Percentiles rank a stretch among this genome's conserved stretches.
Conservation (phyloP, 1,284 basidiomycete genomes). For the Cerrena zonata region DNA sequence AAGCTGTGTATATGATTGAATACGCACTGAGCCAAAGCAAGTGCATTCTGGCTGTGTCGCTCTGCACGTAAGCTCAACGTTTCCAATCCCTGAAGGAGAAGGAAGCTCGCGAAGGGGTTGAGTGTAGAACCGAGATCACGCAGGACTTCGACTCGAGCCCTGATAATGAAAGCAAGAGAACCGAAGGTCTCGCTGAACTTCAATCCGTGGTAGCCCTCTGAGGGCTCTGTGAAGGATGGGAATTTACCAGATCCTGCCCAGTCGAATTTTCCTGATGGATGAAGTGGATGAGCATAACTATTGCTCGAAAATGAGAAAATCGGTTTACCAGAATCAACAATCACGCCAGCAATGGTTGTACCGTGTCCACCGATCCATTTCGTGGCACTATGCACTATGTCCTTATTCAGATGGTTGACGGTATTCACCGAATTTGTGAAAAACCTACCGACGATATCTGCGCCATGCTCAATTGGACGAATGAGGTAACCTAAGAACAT, state of each 20-base stretch:
- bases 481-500: conserved; percentile 54
- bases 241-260: conserved; percentile 76
- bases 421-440: not conserved
- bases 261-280: conserved; percentile 68
- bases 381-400: conserved; percentile 73
- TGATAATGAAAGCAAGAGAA: conserved; percentile 64
- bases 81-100: conserved; percentile 82
- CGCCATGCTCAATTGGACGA: conserved; percentile 73
- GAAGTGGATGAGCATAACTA: not conserved
- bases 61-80: conserved; percentile 77
- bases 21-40: conserved; percentile 59
- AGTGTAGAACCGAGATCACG: conserved; percentile 74
- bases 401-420: not conserved
- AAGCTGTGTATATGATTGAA: conserved; percentile 12
- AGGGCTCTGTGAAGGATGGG: conserved; percentile 77
- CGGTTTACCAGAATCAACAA: conserved; percentile 66
- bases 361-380: conserved; percentile 93
- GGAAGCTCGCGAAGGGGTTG: conserved; percentile 80
- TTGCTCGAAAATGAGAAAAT: not conserved
- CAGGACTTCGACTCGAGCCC: conserved; percentile 69
- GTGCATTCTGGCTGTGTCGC: conserved; percentile 71
- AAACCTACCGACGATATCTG: conserved; percentile 63
- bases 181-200: conserved; percentile 75
- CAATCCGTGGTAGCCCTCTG: conserved; percentile 81
- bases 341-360: conserved; percentile 80